Evolutionary conservation across 1,284 basidiomycete genomes (phyloP).

Genomic region (Pseudozyma sp.): DNA sequence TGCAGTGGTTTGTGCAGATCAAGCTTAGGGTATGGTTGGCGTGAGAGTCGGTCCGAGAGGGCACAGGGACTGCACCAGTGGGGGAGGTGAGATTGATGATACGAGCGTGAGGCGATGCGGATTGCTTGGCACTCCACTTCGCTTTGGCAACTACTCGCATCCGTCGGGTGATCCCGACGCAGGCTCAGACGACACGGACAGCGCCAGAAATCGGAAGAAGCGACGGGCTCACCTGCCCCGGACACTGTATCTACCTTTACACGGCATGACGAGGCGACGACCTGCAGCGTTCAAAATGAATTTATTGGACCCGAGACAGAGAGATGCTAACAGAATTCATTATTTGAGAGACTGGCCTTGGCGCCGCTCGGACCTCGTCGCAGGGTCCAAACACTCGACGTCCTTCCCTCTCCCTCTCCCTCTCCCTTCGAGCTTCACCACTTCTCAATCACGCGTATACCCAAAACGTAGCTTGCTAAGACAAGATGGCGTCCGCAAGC

Average conservation of each 20-base stretch:
- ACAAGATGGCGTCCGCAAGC: constrained; percentile 11
- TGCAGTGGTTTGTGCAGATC: no score
- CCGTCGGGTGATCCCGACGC: constrained; percentile 4
- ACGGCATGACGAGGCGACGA: no score
- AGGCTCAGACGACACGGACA: constrained; percentile 7
- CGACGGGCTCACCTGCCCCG: background rate
- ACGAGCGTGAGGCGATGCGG: background rate
- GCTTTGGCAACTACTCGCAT: background rate
- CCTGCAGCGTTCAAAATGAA: background rate
- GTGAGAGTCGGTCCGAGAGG: no score
- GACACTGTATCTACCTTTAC: background rate
- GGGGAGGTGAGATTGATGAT: background rate
- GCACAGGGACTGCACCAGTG: no score
- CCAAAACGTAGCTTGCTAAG: no score
- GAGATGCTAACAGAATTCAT: background rate
- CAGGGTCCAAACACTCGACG: background rate
- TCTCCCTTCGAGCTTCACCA: background rate
- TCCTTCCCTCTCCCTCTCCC: background rate
- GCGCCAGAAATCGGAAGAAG: background rate
- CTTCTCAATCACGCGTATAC: no score
- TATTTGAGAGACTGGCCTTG: background rate
- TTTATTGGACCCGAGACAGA: background rate
- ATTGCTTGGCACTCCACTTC: constrained; percentile 10
- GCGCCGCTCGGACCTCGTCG: background rate
- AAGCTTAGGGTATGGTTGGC: no score